phyloP scores from a whole-genome alignment of 345 rosid species.

The Eucalyptus pauciflora region DNA sequence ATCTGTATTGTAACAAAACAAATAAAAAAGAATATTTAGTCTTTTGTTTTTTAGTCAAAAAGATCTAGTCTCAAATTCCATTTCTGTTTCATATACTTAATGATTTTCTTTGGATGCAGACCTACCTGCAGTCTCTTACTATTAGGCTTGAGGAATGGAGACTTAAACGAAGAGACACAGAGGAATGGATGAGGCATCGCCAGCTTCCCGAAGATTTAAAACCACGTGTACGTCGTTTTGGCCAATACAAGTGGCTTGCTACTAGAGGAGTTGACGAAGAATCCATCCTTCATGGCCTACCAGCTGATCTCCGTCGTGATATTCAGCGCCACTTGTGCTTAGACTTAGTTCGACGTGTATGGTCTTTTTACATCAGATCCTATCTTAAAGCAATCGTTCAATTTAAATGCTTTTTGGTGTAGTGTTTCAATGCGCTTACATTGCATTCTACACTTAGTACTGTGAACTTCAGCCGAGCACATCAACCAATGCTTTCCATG shows the following conservation, averaged over 20 bases:
- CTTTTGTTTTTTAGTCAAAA: neutral
- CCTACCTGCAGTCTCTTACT: constrained; percentile 80
- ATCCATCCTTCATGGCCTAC: constrained; percentile 56
- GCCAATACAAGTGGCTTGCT: constrained; percentile 84
- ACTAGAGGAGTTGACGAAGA: constrained; percentile 92
- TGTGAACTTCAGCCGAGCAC: neutral
- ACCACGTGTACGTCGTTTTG: constrained; percentile 55
- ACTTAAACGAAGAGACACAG: constrained; percentile 78
- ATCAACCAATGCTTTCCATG: neutral
- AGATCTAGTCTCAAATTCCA: neutral
- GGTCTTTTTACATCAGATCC: neutral
- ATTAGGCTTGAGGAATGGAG: constrained; percentile 96
- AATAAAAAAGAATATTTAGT: no score
- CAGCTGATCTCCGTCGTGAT: constrained; percentile 85
- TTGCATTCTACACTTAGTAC: neutral
- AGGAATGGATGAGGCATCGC: constrained; percentile 96
- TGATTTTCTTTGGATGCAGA: constrained; percentile 22
- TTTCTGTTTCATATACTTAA: neutral
- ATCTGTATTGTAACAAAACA: neutral
- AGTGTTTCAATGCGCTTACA: neutral
- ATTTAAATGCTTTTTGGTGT: neutral
- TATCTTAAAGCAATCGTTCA: neutral
- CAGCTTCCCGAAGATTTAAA: constrained; percentile 81
- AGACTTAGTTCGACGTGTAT: constrained; percentile 87
- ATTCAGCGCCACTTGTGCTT: constrained; percentile 86